A percentile compares a stretch with the other conserved stretches of the same genome.
phyloP scores from a whole-genome alignment of 208 protist genomes.

The Trypanosoma mega region DNA sequence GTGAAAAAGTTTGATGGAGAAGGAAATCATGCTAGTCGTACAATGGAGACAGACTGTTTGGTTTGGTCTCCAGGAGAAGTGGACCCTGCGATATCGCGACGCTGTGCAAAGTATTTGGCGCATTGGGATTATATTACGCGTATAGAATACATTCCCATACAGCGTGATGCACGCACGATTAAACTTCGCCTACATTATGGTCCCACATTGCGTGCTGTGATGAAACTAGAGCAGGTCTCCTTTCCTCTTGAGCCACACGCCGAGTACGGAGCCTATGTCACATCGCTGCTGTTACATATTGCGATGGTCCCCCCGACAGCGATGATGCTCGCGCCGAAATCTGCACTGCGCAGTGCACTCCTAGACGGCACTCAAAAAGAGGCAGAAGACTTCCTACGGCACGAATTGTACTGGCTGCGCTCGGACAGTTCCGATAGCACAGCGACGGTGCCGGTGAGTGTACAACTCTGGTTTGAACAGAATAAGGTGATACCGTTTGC shows the following conservation, averaged over 20 bases:
- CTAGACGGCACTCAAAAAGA: not conserved
- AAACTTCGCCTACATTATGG: constrained; percentile 13
- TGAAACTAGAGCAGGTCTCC: constrained; percentile 19
- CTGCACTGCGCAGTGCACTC: not conserved
- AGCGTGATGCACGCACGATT: constrained; percentile 17
- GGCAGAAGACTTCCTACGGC: constrained; percentile 5
- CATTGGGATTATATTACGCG: not conserved
- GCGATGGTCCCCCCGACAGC: constrained; percentile 13
- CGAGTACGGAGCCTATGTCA: constrained; percentile 15
- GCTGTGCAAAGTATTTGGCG: not conserved
- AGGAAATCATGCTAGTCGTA: too few relatives aligned
- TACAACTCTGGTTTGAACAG: constrained; percentile 7
- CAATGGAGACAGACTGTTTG: too few relatives aligned
- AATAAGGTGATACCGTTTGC: constrained; percentile 6
- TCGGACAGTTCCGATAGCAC: not conserved
- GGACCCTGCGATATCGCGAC: constrained; percentile 2
- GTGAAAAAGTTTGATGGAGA: too few relatives aligned
- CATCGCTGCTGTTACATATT: constrained; percentile 9
- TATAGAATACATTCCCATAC: constrained; percentile 3
- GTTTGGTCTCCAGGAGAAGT: not conserved
- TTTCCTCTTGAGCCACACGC: constrained; percentile 24
- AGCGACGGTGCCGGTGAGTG: constrained; percentile 11
- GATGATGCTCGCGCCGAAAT: not conserved
- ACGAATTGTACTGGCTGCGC: constrained; percentile 9
- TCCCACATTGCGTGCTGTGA: not conserved